Base-by-base conservation (phyloP, 257 asterid species). In the Ilex aquifolium region DNA sequence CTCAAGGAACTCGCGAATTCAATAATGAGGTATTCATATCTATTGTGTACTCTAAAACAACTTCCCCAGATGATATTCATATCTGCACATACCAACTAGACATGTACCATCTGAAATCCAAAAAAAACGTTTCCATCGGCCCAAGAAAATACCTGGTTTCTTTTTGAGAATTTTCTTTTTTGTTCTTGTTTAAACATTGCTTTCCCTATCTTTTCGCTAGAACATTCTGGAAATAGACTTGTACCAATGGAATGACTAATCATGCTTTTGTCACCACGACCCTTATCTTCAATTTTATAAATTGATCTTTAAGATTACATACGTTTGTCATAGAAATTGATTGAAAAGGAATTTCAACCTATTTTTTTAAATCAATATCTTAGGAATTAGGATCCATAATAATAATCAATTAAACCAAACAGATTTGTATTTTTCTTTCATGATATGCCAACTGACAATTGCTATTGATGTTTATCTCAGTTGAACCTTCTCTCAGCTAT, bases 1-100 rank as follows among this genome's bases (percentile, higher is more conserved):
- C 95, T 21, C 97, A 90, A 64, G 97, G 97, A 72, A 87, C 86
- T 61, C 89, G 95, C 21, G 97, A 90, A 80, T 90, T 90, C 46
- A 78, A 90, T 63, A 83, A 87, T 66, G 97, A 90, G 90, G 97
- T 83, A 73, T 31, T 56, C 29, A 57, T 63, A 57, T 58, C 71
- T 39, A 39, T 13, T 36, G 8, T 8, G 8, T 36, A 36, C 8
- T 36, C 8, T 36, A 36, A 44, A 39, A 64, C 61, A 9, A 27
- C 46, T 48, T 31, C 10, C 16, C 27, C 48, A 40, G 42, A 63
- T 31, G 51, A 55, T 48, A 16, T 29, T 50, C 53, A 27, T 15
- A 44, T 56, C 57, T 31, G 29, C 52, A 32, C 13, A 51, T 58
- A 36, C 42, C 42, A 36, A 36, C 42, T 36, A 4, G 42, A 15